Percentiles rank a stretch among this genome's conserved stretches.
These are phyloP conservation scores for Pseudogymnoascus sp. DNA, from an alignment of 2,329 filamentous ascomycete species.

Conservation along the genomic window DNA sequence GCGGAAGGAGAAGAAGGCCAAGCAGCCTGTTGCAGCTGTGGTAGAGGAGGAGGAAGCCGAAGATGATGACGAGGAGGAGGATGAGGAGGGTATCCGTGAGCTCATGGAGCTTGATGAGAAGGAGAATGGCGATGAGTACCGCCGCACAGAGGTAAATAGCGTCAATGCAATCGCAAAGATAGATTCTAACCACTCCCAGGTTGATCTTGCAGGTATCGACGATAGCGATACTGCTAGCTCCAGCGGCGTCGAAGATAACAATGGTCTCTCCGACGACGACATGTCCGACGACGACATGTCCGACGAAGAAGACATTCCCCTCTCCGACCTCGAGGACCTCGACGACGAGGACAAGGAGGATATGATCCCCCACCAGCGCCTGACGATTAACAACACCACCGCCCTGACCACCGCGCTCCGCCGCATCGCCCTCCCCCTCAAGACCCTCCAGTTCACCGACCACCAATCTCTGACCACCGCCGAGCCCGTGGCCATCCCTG, in stretches of 20 bases:
- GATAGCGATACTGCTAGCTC: conserved; percentile 54
- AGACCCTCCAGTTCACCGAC: conserved; percentile 66
- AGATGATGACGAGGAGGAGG: conserved; percentile 30
- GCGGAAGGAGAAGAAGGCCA: conserved; percentile 27
- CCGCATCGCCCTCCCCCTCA: conserved; percentile 64
- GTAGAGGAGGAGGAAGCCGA: conserved; percentile 36
- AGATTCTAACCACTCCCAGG: conserved; percentile 26
- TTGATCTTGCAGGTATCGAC: conserved; percentile 47
- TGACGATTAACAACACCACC: conserved; percentile 94
- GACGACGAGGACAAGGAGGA: conserved; percentile 77
- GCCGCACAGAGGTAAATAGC: conserved; percentile 30
- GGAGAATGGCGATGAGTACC: conserved; percentile 31
- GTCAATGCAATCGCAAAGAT: conserved; percentile 8
- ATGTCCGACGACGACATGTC: conserved; percentile 60
- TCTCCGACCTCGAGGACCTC: conserved; percentile 75
- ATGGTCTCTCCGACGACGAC: conserved; percentile 37
- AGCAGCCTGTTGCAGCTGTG: conserved; percentile 23
- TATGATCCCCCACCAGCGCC: conserved; percentile 78
- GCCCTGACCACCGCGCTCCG: conserved; percentile 73
- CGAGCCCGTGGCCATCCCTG: conserved; percentile 62
- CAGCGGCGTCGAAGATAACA: conserved; percentile 44
- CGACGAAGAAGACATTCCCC: conserved; percentile 80
- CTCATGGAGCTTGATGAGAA: conserved; percentile 26
- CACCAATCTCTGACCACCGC: conserved; percentile 69
- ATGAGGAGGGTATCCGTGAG: conserved; percentile 20